Evolutionary conservation across 2,329 filamentous ascomycete species (phyloP), one percentile per base, ranked within the genome.

Genomic region (Colletotrichum sp.): DNA sequence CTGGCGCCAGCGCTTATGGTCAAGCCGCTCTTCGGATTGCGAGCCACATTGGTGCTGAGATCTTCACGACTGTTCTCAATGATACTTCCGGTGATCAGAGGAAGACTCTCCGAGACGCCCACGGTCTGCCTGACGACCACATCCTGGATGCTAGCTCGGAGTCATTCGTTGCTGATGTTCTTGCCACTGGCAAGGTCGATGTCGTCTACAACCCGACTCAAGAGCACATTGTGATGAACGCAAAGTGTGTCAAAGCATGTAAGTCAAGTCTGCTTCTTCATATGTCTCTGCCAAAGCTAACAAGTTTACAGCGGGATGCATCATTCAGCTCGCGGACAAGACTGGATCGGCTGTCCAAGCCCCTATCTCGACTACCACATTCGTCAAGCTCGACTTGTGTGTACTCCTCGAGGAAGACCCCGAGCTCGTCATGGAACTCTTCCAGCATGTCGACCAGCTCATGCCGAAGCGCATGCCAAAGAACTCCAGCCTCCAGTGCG

Each of bases 11-110:
- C 64, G 82, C 83, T 0, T 82, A 86, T 24, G 88, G 89, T 2
- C 83, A 87, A 49, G 86, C 85, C 12, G 88, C 87, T 4, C 78
- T 90, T 4, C 82, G 84, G 13, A 77, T 90, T 4, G 86, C 87
- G 28, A 81, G 78, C 60, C 72, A 80, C 3, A 77, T 82, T 8
- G 87, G 84, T 1, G 85, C 84, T 10, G 82, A 85, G 4, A 78
- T 91, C 3, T 88, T 87, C 71, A 84, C 82, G 3, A 90, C 87
- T 0, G 85, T 88, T 1, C 69, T 81, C 57, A 84, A 82, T 0
- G 68, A 80, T 12, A 75, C 78, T 8, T 64, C 78, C 2, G 60
- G 80, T 1, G 77, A 81, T 2, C 88, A 92, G 72, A 83, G 82
- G 12, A 62, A 80, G 1, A 70, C 84, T 4, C 79, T 92, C 2